phyloP scores from a whole-genome alignment of 306 rosid species.

The Vachellia collinsii region DNA sequence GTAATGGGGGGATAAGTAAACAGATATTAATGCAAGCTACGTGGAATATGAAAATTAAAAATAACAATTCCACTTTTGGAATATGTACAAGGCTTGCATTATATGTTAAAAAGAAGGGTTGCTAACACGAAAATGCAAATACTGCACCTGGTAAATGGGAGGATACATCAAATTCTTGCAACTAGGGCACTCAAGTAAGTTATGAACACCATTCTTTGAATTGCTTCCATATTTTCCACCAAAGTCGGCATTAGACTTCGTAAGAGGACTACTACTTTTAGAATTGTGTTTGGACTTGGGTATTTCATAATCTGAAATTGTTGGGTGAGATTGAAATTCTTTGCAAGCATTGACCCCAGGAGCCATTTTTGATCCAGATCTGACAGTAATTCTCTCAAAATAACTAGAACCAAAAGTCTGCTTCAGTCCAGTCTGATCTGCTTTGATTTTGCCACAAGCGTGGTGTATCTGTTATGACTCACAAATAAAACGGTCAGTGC shows the following conservation, averaged over 20 bases:
- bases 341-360: slow-evolving; percentile 70
- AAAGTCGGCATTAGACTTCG: slow-evolving; percentile 49
- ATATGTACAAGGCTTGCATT: slow-evolving; percentile 12
- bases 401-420: slow-evolving; percentile 24
- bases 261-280: slow-evolving; percentile 43
- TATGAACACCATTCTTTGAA: slow-evolving; percentile 80
- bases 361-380: slow-evolving; percentile 62
- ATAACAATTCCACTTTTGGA: not conserved
- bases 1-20: not conserved
- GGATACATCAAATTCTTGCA: slow-evolving; percentile 92
- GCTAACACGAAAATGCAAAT: slow-evolving; percentile 21
- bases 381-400: slow-evolving; percentile 32
- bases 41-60: not conserved
- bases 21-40: not conserved
- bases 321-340: slow-evolving; percentile 61
- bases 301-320: slow-evolving; percentile 60
- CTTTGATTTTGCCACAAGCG: slow-evolving; percentile 30
- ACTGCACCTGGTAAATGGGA: slow-evolving; percentile 86
- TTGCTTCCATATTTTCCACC: slow-evolving; percentile 60
- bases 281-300: slow-evolving; percentile 63
- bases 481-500: slow-evolving; percentile 29
- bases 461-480: slow-evolving; percentile 42
- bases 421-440: slow-evolving; percentile 34
- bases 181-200: slow-evolving; percentile 86
- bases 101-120: not conserved